Base-by-base conservation (phyloP, 1,284 basidiomycete genomes). In the Ganoderma meredithae region DNA sequence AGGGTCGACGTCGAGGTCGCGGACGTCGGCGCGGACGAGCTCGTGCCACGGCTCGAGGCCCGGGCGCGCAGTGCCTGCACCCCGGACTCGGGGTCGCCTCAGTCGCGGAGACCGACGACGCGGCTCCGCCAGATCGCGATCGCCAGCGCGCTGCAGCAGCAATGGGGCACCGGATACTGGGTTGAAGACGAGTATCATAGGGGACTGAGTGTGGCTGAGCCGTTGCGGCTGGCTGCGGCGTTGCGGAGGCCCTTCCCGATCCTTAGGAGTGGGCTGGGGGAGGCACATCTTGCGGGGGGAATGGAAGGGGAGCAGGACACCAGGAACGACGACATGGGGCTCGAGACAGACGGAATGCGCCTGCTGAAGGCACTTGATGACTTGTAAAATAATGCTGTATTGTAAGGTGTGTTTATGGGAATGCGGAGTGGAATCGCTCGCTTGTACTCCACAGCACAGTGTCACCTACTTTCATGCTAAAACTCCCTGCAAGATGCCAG, bases 401-500 rank as follows among this genome's bases (percentile, higher is more conserved):
- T 41, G 10, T 12, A 17, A 41, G 9, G 12, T 3, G 2, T 36
- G 36, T 1, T 36, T 9, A 9, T 36, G 41, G 41, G 41, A 41
- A n/a, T n/a, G n/a, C n/a, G n/a, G n/a, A n/a, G n/a, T n/a, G n/a
- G n/a, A n/a, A n/a, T n/a, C n/a, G n/a, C n/a, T n/a, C n/a, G n/a
- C n/a, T n/a, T n/a, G n/a, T n/a, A n/a, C n/a, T n/a, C n/a, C n/a
- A n/a, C n/a, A n/a, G n/a, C n/a, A n/a, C n/a, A n/a, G n/a, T n/a
- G n/a, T n/a, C n/a, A n/a, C n/a, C n/a, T n/a, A 33, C 25, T 19
- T 7, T 60, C 39, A 76, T 19, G 69, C 78, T 25, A 84, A 72
- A 12, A 82, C 80, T 69, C 86, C 85, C 69, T 86, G 84, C 69
- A 93, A 76, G 47, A 89, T 78, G 0, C 77, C 77, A 60, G 91